Conservation (phyloP, 192 early-diverging fungal genomes). For the Coemansia nantahalensis region DNA sequence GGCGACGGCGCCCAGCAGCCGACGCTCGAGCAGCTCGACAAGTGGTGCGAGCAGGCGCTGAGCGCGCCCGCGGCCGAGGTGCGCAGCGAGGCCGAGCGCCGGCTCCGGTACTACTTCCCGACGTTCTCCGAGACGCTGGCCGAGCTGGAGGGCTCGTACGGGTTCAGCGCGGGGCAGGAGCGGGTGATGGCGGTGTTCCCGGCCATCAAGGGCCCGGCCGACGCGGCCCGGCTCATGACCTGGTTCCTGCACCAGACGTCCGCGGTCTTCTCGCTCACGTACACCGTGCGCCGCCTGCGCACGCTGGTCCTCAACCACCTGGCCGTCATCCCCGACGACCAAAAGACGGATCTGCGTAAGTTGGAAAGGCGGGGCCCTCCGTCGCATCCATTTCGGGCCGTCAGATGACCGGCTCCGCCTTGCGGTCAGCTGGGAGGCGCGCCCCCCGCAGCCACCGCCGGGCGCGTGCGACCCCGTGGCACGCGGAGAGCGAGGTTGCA, state of each 20-base stretch:
- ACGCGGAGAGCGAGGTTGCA: too few species aligned
- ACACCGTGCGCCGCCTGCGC: slow-evolving; percentile 37
- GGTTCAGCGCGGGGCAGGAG: slow-evolving; percentile 29
- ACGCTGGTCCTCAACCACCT: slow-evolving; percentile 52
- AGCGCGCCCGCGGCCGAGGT: slow-evolving; percentile 57
- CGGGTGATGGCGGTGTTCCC: slow-evolving; percentile 50
- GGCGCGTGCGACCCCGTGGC: too few species aligned
- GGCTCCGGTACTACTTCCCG: slow-evolving; percentile 76
- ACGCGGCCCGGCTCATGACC: slow-evolving; percentile 45
- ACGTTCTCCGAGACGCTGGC: slow-evolving; percentile 68
- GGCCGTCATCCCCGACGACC: slow-evolving; percentile 31
- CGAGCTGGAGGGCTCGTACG: slow-evolving; percentile 37
- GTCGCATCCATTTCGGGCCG: too few species aligned
- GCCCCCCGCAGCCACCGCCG: too few species aligned
- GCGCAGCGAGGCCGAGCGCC: slow-evolving; percentile 65
- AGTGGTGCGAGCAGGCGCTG: slow-evolving; percentile 63
- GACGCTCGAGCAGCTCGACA: slow-evolving; percentile 52
- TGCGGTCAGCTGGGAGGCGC: too few species aligned
- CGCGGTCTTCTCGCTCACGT: slow-evolving; percentile 44
- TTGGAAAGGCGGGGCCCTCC: slow-evolving; percentile 4
- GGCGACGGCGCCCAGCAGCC: slow-evolving; percentile 13
- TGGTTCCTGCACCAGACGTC: slow-evolving; percentile 49
- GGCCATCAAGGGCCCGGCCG: slow-evolving; percentile 49
- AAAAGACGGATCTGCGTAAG: slow-evolving; percentile 48
- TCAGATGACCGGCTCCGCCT: too few species aligned